phyloP scores from a whole-genome alignment of 306 rosid species.

The Purshia tridentata region DNA sequence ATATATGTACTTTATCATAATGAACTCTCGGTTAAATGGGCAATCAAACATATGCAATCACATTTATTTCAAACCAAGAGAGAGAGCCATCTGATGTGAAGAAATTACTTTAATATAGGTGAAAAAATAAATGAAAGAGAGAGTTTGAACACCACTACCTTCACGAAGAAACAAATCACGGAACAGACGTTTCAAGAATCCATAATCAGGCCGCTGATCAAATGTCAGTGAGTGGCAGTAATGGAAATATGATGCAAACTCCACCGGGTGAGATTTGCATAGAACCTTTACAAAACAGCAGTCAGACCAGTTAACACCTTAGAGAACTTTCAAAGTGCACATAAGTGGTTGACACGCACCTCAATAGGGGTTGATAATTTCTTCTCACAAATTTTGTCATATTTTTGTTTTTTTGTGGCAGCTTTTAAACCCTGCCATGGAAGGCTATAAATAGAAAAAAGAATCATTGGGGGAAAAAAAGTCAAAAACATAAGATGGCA shows the following conservation, averaged over 20 bases:
- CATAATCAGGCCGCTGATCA: conserved; percentile 98
- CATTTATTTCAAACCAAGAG: background rate
- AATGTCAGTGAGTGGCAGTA: conserved; percentile 90
- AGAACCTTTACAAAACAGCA: conserved; percentile 54
- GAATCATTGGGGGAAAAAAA: conserved; percentile 1
- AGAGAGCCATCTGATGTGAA: background rate
- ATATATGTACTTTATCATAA: background rate
- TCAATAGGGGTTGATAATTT: conserved; percentile 95
- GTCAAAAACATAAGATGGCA: background rate
- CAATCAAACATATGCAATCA: background rate
- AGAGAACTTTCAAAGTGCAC: conserved; percentile 6
- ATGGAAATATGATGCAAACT: conserved; percentile 95
- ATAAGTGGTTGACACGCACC: conserved; percentile 43
- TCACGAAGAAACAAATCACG: conserved; percentile 83
- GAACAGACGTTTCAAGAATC: conserved; percentile 88
- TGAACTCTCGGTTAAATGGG: background rate
- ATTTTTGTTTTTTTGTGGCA: conserved; percentile 93
- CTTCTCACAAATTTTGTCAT: conserved; percentile 96
- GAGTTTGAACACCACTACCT: conserved; percentile 49
- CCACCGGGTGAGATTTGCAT: conserved; percentile 91
- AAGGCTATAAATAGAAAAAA: conserved; percentile 56
- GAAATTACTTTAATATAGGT: background rate
- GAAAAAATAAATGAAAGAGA: background rate
- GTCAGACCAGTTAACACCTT: conserved; percentile 23
- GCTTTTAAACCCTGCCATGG: conserved; percentile 99